Evolutionary conservation across 75 land plant species (phyloP), one percentile per base, ranked within the genome.

Genomic region (Pinus albicaulis): DNA sequence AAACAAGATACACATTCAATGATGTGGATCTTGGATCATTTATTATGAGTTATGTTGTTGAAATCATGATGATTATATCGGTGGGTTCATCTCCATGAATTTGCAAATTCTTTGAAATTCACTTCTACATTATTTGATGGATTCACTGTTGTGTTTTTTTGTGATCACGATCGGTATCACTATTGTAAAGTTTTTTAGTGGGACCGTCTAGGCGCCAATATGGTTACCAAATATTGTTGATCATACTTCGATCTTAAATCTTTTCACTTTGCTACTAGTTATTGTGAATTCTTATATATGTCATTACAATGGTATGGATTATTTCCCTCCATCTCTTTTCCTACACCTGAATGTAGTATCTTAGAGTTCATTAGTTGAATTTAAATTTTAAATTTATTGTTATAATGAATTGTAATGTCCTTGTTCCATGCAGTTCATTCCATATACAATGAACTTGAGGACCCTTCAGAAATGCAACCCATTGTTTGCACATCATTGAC

Each of bases 221-320:
- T 31, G 31, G 77, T 82, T 92, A 16, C 99, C 97, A 22, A 82
- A 89, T 57, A 77, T 96, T 52, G 38, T 77, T 75, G 89, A 86
- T 84, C 36, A 77, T 60, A 52, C 84, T 20, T 93, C 98, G 48
- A 71, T 93, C 73, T 88, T 82, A 82, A 88, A 82, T 25, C 89
- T 94, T 70, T 93, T 96, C 84, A 91, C 99, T 2, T 86, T 86
- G 19, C 91, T 96, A 19, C 94, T 92, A 52, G 90, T 96, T 59
- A 83, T 93, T n/a, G 89, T 90, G 63, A 93, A 97, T 53, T 87
- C 99, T 57, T 96, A 85, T 68, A 85, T 96, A 72, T 96, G 97
- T 82, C 99, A 96, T 73, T 96, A 88, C 84, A 94, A 86, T 71
- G 85, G 98, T 95, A 87, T 41, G 89, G 4, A 55, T 3, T 24